Evolutionary conservation across 371 early-diverging fungal genomes (phyloP).

Genomic region (Spraguea lophii): DNA sequence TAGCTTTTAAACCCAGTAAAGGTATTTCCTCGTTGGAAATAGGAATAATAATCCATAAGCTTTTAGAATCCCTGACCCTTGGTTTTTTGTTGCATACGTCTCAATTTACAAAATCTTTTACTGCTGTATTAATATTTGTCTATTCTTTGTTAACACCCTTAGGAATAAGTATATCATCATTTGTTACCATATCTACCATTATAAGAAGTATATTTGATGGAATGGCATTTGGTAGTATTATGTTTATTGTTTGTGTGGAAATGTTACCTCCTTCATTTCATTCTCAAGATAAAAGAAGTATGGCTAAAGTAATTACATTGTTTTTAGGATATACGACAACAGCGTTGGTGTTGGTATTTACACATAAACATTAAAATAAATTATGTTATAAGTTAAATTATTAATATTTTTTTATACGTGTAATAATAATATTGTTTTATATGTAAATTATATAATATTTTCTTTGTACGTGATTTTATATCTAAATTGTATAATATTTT

Average conservation of each 20-base stretch:
- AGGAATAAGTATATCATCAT: constrained; percentile 23
- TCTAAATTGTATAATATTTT: too few species aligned
- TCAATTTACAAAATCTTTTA: constrained; percentile 9
- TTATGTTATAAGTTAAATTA: too few species aligned
- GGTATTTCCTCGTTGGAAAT: constrained; percentile 22
- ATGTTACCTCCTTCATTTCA: constrained; percentile 40
- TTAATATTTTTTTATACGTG: too few species aligned
- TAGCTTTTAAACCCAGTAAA: constrained; percentile 13
- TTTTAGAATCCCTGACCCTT: constrained; percentile 42
- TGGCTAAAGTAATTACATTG: background rate
- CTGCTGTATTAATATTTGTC: constrained; percentile 17
- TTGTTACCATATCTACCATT: background rate
- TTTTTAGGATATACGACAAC: background rate
- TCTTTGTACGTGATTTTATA: too few species aligned
- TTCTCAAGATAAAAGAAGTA: constrained; percentile 3
- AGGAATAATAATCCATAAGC: constrained; percentile 43
- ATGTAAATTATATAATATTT: too few species aligned
- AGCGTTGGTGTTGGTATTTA: background rate
- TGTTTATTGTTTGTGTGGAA: constrained; percentile 45
- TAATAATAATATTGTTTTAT: too few species aligned
- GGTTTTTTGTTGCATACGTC: constrained; percentile 37
- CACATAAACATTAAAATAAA: background rate
- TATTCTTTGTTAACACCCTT: constrained; percentile 44
- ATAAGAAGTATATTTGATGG: constrained; percentile 21
- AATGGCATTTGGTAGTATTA: constrained; percentile 36